These are phyloP conservation scores for Agaricus bisporus DNA, from an alignment of 768 basidiomycete species.

Conservation along the genomic window DNA sequence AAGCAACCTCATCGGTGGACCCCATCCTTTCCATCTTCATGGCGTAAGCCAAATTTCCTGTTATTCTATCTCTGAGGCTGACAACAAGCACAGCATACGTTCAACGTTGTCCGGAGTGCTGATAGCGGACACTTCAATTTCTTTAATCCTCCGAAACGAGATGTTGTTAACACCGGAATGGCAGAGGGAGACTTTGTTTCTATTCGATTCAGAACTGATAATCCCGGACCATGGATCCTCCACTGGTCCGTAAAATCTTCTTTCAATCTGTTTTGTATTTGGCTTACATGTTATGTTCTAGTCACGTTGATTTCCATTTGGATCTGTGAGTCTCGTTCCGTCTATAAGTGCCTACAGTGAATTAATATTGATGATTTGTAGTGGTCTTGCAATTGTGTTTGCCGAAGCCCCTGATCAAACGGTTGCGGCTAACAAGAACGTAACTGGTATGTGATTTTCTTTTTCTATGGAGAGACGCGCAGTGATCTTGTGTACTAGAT, in stretches of 20 bases:
- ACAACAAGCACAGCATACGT: conserved; percentile 20
- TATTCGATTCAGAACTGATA: conserved; percentile 58
- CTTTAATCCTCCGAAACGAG: conserved; percentile 46
- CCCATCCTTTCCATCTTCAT: conserved; percentile 42
- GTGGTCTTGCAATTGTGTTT: conserved; percentile 14
- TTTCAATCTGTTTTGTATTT: not conserved
- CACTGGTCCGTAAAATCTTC: conserved; percentile 24
- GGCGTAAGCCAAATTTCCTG: conserved; percentile 26
- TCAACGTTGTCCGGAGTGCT: conserved; percentile 36
- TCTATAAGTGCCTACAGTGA: not conserved
- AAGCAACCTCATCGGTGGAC: conserved; percentile 18
- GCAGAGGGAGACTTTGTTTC: conserved; percentile 36
- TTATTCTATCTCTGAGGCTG: not conserved
- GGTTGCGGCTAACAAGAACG: not conserved
- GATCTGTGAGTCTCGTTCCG: conserved; percentile 16
- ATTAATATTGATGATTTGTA: not conserved
- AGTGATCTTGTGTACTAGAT: not conserved
- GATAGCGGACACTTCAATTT: conserved; percentile 31
- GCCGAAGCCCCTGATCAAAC: conserved; percentile 11
- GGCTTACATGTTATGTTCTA: conserved; percentile 6
- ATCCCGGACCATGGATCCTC: conserved; percentile 57
- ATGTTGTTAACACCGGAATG: conserved; percentile 40
- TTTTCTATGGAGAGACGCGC: not conserved
- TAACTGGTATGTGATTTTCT: not conserved
- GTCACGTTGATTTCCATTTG: conserved; percentile 33